Base-by-base conservation (phyloP, 2,329 filamentous ascomycete species). In the Boeremia lycopersici region DNA sequence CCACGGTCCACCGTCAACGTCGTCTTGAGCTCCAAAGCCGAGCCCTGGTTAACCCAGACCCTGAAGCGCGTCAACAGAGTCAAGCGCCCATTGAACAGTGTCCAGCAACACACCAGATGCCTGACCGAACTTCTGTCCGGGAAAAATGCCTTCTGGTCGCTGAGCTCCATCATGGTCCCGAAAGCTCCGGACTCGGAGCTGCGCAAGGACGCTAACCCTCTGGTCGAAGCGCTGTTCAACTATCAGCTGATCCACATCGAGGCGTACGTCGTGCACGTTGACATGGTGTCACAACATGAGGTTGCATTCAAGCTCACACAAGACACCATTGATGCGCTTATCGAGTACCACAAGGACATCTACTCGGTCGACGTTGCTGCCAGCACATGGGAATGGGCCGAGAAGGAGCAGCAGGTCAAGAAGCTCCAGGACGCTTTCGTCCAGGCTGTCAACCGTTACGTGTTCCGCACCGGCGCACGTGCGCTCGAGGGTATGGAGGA, bases 261-360 rank as follows among this genome's bases (percentile, higher is more conserved):
- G 79, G 95, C 95, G 47, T 99, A 99, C 76, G 93, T 98, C 67
- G 95, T 99, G 58, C 93, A 98, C 77, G 92, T 99, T 77, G 95
- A 99, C 81, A 96, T 98, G 92, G 93, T 99, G 56, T 86, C 96
- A 70, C 89, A 93, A 77, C 95, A 96, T 75, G 95, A 98, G 81
- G 92, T 99, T 71, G 95, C 93, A 65, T 98, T 93, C 85, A 99
- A 99, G 84, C 85, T 99, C 71, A 98, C 93, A 23, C 86, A 88
- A 54, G 95, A 98, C 74, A 92, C 93, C 59, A 99, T 99, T 78
- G 92, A 96, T 70, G 80, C 90, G 47, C 85, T 99, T 62, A 89
- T 96, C 74, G 91, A 96, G 75, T 96, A 96, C 77, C 95, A 99
- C 84, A 93, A 95, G 82, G 91, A 97, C 62, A 85, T 98, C 67